Evolutionary conservation across 108 stramenopile species (phyloP).

Genomic region (Nitzschia palea): DNA sequence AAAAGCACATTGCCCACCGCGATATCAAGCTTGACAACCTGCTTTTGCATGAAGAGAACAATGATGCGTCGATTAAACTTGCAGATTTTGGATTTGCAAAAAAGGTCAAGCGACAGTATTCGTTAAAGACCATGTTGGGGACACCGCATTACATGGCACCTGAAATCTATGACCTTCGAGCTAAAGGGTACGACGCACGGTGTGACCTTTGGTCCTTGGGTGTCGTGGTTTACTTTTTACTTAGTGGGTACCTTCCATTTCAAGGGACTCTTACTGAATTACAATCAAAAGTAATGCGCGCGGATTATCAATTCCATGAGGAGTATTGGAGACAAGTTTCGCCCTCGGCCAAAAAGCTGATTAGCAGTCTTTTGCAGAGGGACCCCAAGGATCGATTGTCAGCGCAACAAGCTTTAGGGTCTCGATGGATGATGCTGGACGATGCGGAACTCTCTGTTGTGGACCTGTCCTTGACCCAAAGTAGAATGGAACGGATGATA

Average conservation of each 20-base stretch:
- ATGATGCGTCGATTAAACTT: conserved; percentile 49
- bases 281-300: conserved; percentile 54
- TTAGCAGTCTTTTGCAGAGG: conserved; percentile 40
- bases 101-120: conserved; percentile 43
- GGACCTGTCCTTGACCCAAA: conserved; percentile 38
- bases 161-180: conserved; percentile 59
- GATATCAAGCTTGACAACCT: conserved; percentile 90
- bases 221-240: conserved; percentile 90
- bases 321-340: conserved; percentile 46
- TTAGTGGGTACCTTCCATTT: conserved; percentile 95
- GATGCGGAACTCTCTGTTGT: conserved; percentile 28
- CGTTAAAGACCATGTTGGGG: conserved; percentile 70
- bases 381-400: conserved; percentile 48
- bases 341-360: conserved; percentile 50
- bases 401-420: conserved; percentile 46
- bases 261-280: conserved; percentile 45
- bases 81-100: conserved; percentile 96
- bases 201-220: conserved; percentile 96
- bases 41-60: conserved; percentile 49
- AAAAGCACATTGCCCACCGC: conserved; percentile 70
- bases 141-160: conserved; percentile 89
- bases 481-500: conserved; percentile 9
- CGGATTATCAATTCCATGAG: conserved; percentile 64
- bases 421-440: conserved; percentile 33
- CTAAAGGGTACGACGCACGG: conserved; percentile 58